Percentiles rank a stretch among this genome's conserved stretches.
These are phyloP conservation scores for Obba rivulosa DNA, from an alignment of 768 basidiomycete genomes.

Conservation along the genomic window DNA sequence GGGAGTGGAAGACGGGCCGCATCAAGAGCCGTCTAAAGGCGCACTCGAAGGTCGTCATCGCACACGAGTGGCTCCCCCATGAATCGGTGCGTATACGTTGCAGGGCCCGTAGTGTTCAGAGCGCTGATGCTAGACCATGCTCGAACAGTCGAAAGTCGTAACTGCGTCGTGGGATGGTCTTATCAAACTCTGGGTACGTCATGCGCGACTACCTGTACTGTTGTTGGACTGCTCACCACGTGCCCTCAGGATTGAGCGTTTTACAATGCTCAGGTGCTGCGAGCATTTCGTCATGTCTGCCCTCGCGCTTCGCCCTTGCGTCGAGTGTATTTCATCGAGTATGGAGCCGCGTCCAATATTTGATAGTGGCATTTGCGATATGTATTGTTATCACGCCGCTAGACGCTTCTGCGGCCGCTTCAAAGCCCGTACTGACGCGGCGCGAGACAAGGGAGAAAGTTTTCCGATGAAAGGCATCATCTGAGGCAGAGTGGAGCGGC, in stretches of 20 bases:
- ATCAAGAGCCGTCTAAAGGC: slow-evolving; percentile 88
- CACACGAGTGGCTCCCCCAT: slow-evolving; percentile 97
- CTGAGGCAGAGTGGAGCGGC: too few relatives aligned
- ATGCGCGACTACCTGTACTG: background rate
- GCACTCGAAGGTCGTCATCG: slow-evolving; percentile 94
- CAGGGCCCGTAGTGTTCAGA: slow-evolving; percentile 12
- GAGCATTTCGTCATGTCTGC: background rate
- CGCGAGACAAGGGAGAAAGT: too few relatives aligned
- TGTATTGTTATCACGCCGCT: background rate
- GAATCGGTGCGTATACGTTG: slow-evolving; percentile 68
- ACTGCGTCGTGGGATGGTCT: slow-evolving; percentile 98
- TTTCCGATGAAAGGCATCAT: too few relatives aligned
- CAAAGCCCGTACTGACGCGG: too few relatives aligned
- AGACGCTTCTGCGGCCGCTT: too few relatives aligned
- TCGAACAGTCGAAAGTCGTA: slow-evolving; percentile 82
- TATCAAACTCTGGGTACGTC: slow-evolving; percentile 93
- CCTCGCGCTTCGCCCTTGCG: slow-evolving; percentile 6
- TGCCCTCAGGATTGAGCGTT: too few relatives aligned
- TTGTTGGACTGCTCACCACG: background rate
- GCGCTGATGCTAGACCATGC: slow-evolving; percentile 6
- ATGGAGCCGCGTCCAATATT: slow-evolving; percentile 5
- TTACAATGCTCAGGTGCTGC: too few relatives aligned
- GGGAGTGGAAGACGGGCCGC: slow-evolving; percentile 99
- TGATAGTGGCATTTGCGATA: background rate
- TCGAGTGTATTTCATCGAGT: background rate